These are phyloP conservation scores for Termitomyces sp. DNA, from an alignment of 768 basidiomycete species.

Conservation along the genomic window DNA sequence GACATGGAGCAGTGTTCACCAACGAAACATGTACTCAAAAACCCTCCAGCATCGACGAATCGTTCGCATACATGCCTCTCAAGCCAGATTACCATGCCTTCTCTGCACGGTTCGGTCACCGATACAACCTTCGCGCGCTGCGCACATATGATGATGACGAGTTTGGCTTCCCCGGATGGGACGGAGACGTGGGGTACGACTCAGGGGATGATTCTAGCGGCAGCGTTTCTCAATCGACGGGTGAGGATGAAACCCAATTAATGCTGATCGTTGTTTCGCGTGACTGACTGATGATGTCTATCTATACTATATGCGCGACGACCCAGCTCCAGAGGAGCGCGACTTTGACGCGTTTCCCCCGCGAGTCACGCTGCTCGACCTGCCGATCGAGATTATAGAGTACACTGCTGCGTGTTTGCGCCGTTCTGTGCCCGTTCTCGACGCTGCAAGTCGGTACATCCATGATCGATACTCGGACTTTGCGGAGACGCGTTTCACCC, in stretches of 20 bases:
- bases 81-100: neutral
- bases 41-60: constrained; percentile 1
- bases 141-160: constrained; percentile 1
- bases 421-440: constrained; percentile 12
- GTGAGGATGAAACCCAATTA: neutral
- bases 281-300: constrained; percentile 1
- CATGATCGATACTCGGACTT: constrained; percentile 22
- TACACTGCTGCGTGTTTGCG: constrained; percentile 19
- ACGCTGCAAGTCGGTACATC: constrained; percentile 21
- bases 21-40: constrained; percentile 6
- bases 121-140: constrained; percentile 6
- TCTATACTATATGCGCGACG: neutral
- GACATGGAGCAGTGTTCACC: neutral
- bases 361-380: constrained; percentile 19
- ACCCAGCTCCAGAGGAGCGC: neutral
- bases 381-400: constrained; percentile 23
- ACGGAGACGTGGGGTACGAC: neutral
- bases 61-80: constrained; percentile 2
- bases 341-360: constrained; percentile 11
- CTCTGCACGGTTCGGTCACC: neutral
- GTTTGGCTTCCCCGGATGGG: constrained; percentile 2
- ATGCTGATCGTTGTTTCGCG: neutral
- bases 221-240: neutral
- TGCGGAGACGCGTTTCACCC: constrained; percentile 16
- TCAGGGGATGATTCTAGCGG: neutral